Evolutionary conservation across 2,329 filamentous ascomycete genomes (phyloP).

Genomic region (Neonectria hederae): DNA sequence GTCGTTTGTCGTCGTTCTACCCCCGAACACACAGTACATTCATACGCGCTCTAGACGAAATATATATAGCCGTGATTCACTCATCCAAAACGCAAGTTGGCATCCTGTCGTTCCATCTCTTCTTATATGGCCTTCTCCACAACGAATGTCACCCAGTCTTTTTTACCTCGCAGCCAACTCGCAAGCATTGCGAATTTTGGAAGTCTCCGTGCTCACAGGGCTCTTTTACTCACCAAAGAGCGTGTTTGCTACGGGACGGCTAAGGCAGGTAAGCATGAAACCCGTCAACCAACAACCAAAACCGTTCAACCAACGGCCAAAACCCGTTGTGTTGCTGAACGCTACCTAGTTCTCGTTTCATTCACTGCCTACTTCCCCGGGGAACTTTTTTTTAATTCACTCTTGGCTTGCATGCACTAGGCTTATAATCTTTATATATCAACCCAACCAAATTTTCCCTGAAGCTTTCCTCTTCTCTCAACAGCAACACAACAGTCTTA

Average conservation of each 20-base stretch:
- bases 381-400: background rate
- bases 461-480: background rate
- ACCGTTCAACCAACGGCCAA: background rate
- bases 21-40: background rate
- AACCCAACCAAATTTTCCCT: background rate
- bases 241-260: constrained; percentile 6
- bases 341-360: background rate
- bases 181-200: background rate
- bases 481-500: background rate
- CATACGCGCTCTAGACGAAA: background rate
- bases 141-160: background rate
- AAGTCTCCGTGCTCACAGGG: background rate
- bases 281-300: background rate
- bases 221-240: background rate
- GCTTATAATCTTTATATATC: background rate
- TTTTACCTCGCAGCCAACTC: background rate
- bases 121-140: background rate
- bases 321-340: background rate
- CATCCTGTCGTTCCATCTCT: background rate
- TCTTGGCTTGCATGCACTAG: background rate
- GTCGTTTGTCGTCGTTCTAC: background rate
- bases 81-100: background rate
- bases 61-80: background rate
- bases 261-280: background rate
- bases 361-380: background rate